Evolutionary conservation across 805 yeast genomes (phyloP), one percentile per base, ranked within the genome.

Genomic region (Saturnispora galanensis): DNA sequence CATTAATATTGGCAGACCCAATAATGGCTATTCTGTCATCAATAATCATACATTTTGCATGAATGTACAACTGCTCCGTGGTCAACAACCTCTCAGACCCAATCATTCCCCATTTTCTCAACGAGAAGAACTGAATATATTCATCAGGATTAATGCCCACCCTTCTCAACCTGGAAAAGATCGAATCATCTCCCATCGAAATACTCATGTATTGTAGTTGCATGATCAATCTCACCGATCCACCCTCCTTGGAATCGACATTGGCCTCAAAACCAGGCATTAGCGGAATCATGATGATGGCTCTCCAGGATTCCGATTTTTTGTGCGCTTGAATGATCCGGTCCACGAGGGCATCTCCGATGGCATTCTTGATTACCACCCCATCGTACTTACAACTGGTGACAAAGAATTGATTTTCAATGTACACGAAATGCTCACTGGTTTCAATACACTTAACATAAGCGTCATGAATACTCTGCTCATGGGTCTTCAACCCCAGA

Each of bases 181-280:
- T 85, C 0, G 96, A 86, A 11, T 88, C 73, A 10, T 81, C 74
- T 2, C 98, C 98, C 57, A 95, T 76, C 0, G 95, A 84, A 15
- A 93, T 93, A 2, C 96, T 82, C 79, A 86, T 80, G 62, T 78
- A 93, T 64, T 93, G 97, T 58, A 97, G 88, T 64, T 88, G 90
- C 93, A 90, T 89, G 52, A 93, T 94, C 21, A 93, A 81, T 56
- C 99, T 77, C 4, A 93, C 88, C n/a, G 95, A 77, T 0, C 96
- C 84, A 1, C 96, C 98, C 52, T 88, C 96, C 12, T 93, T 84
- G 50, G 84, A 77, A 58, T 90, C 97, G 16, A 94, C 95, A 52
- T 87, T 84, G 26, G 95, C 80, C 56, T 84, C 93, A 61, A 94
- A 93, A 0, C 98, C 99, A 1, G 99, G 99, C 93, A 93, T 87